These are phyloP conservation scores for Leucogyrophana mollusca DNA, from an alignment of 768 basidiomycete genomes.

Conservation along the genomic window DNA sequence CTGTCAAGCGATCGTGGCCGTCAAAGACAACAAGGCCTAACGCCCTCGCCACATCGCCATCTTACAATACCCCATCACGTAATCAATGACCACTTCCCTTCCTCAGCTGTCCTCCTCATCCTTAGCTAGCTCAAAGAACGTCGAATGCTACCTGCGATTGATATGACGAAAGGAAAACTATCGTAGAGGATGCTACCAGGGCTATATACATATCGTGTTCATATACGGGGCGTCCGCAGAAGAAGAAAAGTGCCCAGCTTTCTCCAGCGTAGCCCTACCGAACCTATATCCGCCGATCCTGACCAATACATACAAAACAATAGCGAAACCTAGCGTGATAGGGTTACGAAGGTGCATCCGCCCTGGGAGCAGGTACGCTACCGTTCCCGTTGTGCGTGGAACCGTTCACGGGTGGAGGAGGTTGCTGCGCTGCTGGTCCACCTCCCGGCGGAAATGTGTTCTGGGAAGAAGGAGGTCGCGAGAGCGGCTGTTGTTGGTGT, in stretches of 20 bases:
- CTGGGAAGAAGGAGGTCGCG: conserved; percentile 64
- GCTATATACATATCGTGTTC: conserved; percentile 4
- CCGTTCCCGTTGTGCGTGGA: conserved; percentile 42
- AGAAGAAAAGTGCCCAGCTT: no score
- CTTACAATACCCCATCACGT: no score
- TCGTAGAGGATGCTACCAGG: no score
- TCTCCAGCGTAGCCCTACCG: no score
- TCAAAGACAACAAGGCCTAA: conserved; percentile 6
- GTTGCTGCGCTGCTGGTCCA: conserved; percentile 29
- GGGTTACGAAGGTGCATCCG: conserved; percentile 32
- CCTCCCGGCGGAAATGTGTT: conserved; percentile 48
- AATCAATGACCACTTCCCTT: no score
- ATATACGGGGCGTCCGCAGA: conserved; percentile 13
- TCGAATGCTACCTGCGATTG: no score
- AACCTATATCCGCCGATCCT: no score
- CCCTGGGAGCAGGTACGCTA: conserved; percentile 37
- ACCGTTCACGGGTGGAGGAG: conserved; percentile 17
- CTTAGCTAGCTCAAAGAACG: no score
- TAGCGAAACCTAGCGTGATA: neutral
- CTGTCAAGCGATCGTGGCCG: conserved; percentile 1
- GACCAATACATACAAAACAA: neutral
- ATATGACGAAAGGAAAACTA: no score
- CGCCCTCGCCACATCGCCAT: neutral
- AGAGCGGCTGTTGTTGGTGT: conserved; percentile 36
- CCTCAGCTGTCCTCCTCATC: no score